Evolutionary conservation across 352 stramenopile genomes (phyloP).

Genomic region (Poterioochromonas sp.): DNA sequence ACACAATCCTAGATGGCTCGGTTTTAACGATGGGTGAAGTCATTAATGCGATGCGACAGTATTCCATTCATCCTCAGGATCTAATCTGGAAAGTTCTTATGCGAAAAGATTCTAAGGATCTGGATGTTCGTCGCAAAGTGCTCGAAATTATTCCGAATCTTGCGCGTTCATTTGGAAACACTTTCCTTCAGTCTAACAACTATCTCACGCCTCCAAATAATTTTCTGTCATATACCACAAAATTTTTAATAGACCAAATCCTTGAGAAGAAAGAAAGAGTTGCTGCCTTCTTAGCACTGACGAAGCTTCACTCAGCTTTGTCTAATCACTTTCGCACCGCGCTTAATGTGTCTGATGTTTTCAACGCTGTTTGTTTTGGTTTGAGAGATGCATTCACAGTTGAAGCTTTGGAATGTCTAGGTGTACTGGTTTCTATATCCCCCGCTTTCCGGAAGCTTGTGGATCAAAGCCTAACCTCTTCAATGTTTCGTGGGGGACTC

Average conservation of each 20-base stretch:
- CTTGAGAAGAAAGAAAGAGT: neutral
- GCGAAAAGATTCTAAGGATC: conserved; percentile 7
- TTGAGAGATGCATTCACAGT: conserved; percentile 27
- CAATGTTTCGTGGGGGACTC: conserved; percentile 21
- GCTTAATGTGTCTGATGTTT: conserved; percentile 10
- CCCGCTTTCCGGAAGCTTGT: neutral
- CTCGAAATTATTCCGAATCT: conserved; percentile 28
- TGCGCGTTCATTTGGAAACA: neutral
- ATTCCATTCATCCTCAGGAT: neutral
- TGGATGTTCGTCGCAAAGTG: neutral
- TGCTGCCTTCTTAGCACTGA: neutral
- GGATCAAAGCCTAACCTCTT: neutral
- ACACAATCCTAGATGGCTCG: neutral
- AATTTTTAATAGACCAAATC: neutral
- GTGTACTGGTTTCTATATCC: neutral
- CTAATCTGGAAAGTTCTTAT: conserved; percentile 24
- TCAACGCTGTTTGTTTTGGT: neutral
- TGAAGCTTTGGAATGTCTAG: conserved; percentile 14
- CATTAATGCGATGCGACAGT: neutral
- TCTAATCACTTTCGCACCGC: neutral
- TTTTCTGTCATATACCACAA: neutral
- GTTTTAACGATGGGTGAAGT: neutral
- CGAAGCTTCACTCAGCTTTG: neutral
- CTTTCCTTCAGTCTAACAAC: conserved; percentile 11
- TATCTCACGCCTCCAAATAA: neutral